phyloP scores from a whole-genome alignment of 768 basidiomycete genomes.

The Amanita pallidorosea region DNA sequence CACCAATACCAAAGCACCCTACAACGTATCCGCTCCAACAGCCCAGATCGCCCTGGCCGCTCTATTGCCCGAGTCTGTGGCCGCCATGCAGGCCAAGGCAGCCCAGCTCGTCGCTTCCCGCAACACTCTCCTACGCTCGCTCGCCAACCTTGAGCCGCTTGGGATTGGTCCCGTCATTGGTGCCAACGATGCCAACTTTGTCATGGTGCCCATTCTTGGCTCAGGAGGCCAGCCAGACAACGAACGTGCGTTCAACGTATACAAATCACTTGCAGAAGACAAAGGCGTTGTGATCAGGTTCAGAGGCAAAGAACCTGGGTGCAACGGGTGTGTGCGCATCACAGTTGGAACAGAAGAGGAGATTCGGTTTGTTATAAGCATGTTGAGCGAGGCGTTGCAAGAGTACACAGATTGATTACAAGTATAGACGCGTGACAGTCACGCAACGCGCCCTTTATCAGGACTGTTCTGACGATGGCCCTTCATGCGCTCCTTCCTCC shows the following conservation, averaged over 20 bases:
- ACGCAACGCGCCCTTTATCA: too few relatives aligned
- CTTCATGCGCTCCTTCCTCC: neutral
- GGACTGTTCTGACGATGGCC: neutral
- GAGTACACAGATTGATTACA: neutral
- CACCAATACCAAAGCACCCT: constrained; percentile 93
- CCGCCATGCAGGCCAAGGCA: constrained; percentile 56
- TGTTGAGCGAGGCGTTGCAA: constrained; percentile 38
- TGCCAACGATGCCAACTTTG: constrained; percentile 82
- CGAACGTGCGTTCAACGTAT: constrained; percentile 49
- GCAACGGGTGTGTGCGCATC: constrained; percentile 77
- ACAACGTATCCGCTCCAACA: constrained; percentile 89
- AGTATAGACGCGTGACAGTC: neutral
- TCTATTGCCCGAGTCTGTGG: constrained; percentile 53
- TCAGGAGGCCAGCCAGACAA: constrained; percentile 43
- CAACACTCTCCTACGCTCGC: constrained; percentile 32
- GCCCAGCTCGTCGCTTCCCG: constrained; percentile 50
- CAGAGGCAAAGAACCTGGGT: constrained; percentile 79
- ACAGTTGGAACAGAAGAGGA: constrained; percentile 84
- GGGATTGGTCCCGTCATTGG: constrained; percentile 68
- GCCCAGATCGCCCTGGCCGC: constrained; percentile 75
- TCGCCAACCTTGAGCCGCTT: constrained; percentile 35
- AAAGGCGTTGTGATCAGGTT: constrained; percentile 85
- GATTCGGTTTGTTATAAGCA: constrained; percentile 47
- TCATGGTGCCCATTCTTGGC: constrained; percentile 68
- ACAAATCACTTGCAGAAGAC: constrained; percentile 76